Evolutionary conservation across 2,329 filamentous ascomycete species (phyloP).

Genomic region (Parastagonospora avenae): DNA sequence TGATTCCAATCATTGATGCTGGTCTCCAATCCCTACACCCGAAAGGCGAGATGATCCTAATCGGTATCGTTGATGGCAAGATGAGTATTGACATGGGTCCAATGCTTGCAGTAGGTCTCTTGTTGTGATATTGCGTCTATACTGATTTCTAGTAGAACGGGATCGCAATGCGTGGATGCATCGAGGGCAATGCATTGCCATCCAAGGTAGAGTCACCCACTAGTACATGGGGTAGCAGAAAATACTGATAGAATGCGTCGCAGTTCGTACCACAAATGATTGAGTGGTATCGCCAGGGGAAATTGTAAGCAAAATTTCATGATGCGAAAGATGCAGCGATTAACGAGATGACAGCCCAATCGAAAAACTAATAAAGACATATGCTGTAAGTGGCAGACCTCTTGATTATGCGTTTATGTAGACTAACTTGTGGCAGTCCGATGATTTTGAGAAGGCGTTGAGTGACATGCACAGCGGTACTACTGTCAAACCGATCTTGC

Average conservation of each 20-base stretch:
- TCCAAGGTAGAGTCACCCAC: constrained; percentile 16
- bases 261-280: constrained; percentile 56
- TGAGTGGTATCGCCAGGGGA: constrained; percentile 54
- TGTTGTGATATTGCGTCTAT: neutral
- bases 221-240: neutral
- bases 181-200: constrained; percentile 53
- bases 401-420: neutral
- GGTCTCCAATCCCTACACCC: constrained; percentile 51
- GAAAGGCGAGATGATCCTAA: constrained; percentile 56
- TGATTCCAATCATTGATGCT: constrained; percentile 50
- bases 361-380: constrained; percentile 53
- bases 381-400: constrained; percentile 25
- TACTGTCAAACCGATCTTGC: constrained; percentile 51
- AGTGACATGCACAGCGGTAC: constrained; percentile 51
- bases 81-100: constrained; percentile 51
- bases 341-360: constrained; percentile 39
- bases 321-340: neutral
- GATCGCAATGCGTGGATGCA: constrained; percentile 56
- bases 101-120: constrained; percentile 48
- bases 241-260: neutral
- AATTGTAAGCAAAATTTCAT: constrained; percentile 38
- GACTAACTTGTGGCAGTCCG: constrained; percentile 32
- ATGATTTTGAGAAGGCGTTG: constrained; percentile 49
- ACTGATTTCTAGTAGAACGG: constrained; percentile 35
- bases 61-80: constrained; percentile 55